phyloP scores from a whole-genome alignment of 805 yeast species.

The Ogataea paradorogensis region DNA sequence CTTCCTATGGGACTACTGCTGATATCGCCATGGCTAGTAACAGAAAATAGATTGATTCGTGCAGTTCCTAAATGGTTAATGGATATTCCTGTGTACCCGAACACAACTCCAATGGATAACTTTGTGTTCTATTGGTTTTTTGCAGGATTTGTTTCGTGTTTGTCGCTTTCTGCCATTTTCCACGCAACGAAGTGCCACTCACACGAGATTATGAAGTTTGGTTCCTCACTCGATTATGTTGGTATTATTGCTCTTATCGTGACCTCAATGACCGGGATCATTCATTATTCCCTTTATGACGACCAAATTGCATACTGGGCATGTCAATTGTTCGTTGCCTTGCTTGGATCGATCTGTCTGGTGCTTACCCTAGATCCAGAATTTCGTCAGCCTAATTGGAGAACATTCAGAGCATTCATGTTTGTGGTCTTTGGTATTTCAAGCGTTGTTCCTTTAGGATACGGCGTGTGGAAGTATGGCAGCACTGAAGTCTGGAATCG shows the following conservation, averaged over 20 bases:
- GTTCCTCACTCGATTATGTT: slow-evolving; percentile 52
- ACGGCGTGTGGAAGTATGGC: slow-evolving; percentile 53
- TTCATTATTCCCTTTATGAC: slow-evolving; percentile 45
- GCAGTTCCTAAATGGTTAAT: slow-evolving; percentile 25
- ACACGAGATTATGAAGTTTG: slow-evolving; percentile 38
- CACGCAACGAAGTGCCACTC: slow-evolving; percentile 54
- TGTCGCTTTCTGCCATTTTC: slow-evolving; percentile 48
- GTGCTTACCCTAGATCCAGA: slow-evolving; percentile 59
- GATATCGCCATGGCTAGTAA: slow-evolving; percentile 24
- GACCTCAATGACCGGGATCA: slow-evolving; percentile 41
- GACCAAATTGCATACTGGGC: slow-evolving; percentile 31
- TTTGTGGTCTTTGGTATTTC: slow-evolving; percentile 79
- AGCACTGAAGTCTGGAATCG: slow-evolving; percentile 43
- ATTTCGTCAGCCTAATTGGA: slow-evolving; percentile 68
- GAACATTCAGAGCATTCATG: slow-evolving; percentile 74
- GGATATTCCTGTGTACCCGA: slow-evolving; percentile 26
- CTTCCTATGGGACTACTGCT: slow-evolving; percentile 24
- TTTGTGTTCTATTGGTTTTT: slow-evolving; percentile 43
- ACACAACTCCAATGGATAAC: slow-evolving; percentile 35
- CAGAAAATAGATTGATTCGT: slow-evolving; percentile 17
- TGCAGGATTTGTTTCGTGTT: slow-evolving; percentile 42
- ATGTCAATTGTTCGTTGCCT: slow-evolving; percentile 45
- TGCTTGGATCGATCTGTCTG: slow-evolving; percentile 61
- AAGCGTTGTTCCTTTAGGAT: slow-evolving; percentile 66
- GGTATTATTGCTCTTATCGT: slow-evolving; percentile 53